phyloP scores from a whole-genome alignment of 73 alveolate genomes.

The Blepharisma japonicum region DNA sequence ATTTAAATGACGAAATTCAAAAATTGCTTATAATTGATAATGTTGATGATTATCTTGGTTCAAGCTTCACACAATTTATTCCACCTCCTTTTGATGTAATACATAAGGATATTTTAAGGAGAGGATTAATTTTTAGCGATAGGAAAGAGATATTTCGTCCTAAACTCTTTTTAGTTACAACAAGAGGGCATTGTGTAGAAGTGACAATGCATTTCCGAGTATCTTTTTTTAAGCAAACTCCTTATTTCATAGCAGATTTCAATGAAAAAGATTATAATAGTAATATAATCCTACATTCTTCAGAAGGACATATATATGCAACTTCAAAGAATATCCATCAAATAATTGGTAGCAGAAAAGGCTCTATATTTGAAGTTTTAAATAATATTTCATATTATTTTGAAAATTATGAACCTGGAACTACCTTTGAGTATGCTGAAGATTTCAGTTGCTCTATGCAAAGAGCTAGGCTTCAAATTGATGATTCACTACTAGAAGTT shows the following conservation, averaged over 20 bases:
- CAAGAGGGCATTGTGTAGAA: neutral
- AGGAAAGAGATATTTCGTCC: neutral
- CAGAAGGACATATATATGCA: neutral
- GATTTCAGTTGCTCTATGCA: too few relatives aligned
- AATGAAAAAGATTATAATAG: neutral
- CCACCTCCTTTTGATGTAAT: slow-evolving; percentile 29
- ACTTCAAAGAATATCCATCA: neutral
- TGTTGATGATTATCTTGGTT: neutral
- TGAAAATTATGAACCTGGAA: too few relatives aligned
- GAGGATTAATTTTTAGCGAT: neutral
- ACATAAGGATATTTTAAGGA: neutral
- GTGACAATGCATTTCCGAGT: slow-evolving; percentile 3
- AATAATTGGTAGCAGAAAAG: too few relatives aligned
- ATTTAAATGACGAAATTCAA: neutral
- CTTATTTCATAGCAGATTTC: slow-evolving; percentile 6
- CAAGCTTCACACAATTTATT: slow-evolving; percentile 9
- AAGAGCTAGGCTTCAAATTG: too few relatives aligned
- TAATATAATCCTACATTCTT: neutral
- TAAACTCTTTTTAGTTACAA: neutral
- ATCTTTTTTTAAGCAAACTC: neutral
- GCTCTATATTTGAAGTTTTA: too few relatives aligned
- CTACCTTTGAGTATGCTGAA: too few relatives aligned
- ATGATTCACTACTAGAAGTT: too few relatives aligned
- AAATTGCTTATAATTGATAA: neutral
- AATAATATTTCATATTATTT: too few relatives aligned